phyloP scores from a whole-genome alignment of 179 eudicot species.

The Sideroxylon spinosum region DNA sequence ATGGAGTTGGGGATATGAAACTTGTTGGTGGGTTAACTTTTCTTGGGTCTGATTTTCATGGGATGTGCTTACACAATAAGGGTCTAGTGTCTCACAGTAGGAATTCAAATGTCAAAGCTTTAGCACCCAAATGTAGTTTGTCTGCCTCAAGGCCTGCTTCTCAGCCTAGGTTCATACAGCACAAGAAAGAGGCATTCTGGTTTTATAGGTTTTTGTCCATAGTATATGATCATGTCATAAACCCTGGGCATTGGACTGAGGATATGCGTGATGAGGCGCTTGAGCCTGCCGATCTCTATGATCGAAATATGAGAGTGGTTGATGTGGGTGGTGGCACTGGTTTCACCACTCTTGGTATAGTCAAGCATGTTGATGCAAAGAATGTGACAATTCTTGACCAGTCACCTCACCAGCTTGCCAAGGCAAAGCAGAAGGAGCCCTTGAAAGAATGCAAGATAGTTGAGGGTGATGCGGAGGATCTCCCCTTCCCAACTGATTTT shows the following conservation, averaged over 20 bases:
- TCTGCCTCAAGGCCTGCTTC: constrained; percentile 59
- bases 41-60: constrained; percentile 36
- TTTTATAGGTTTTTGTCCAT: constrained; percentile 65
- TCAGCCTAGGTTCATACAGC: constrained; percentile 76
- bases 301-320: constrained; percentile 55
- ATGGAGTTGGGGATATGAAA: constrained; percentile 42
- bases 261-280: constrained; percentile 78
- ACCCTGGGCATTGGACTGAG: constrained; percentile 82
- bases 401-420: constrained; percentile 87
- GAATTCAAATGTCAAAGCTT: constrained; percentile 19
- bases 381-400: constrained; percentile 85
- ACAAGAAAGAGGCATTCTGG: constrained; percentile 79
- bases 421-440: constrained; percentile 65
- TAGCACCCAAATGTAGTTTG: constrained; percentile 42
- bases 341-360: constrained; percentile 72
- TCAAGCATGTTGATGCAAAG: constrained; percentile 75
- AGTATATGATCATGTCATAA: constrained; percentile 64
- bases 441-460: constrained; percentile 74
- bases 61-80: constrained; percentile 26
- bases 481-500: constrained; percentile 72
- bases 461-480: constrained; percentile 89
- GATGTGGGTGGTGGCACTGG: constrained; percentile 93
- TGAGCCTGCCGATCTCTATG: constrained; percentile 64
- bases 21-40: constrained; percentile 36
- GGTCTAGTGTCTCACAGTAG: constrained; percentile 25